phyloP scores from a whole-genome alignment of 2,329 filamentous ascomycete species.

The Byssochlamys sp. region DNA sequence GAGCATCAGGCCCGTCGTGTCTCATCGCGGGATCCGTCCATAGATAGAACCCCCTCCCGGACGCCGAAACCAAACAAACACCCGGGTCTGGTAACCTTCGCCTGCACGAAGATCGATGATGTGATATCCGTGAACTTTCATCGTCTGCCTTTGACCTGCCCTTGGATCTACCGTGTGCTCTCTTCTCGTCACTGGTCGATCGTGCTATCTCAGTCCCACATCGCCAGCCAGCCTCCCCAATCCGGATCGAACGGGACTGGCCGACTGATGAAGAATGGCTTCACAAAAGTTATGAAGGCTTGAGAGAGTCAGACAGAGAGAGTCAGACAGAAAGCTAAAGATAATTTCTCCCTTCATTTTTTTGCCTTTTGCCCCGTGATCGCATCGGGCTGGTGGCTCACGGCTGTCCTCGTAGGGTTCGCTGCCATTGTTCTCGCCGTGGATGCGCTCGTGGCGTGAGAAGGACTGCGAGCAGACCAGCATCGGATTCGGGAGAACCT shows the following conservation, averaged over 20 bases:
- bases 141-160: not conserved
- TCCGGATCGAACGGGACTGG: not conserved
- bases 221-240: not conserved
- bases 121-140: not conserved
- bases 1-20: not conserved
- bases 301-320: not conserved
- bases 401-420: not conserved
- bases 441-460: not conserved
- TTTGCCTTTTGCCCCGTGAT: not conserved
- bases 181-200: not conserved
- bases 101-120: not conserved
- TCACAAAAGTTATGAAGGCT: not conserved
- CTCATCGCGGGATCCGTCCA: not conserved
- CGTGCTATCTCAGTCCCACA: not conserved
- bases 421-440: not conserved
- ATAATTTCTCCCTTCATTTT: not conserved
- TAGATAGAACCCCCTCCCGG: not conserved
- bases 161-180: not conserved
- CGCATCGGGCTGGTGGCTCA: not conserved
- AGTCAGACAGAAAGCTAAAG: not conserved
- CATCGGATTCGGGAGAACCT: not conserved
- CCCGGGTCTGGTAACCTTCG: not conserved
- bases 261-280: not conserved
- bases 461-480: not conserved
- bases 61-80: not conserved